These are phyloP conservation scores for Russula sp. DNA, from an alignment of 768 basidiomycete genomes.

Conservation along the genomic window DNA sequence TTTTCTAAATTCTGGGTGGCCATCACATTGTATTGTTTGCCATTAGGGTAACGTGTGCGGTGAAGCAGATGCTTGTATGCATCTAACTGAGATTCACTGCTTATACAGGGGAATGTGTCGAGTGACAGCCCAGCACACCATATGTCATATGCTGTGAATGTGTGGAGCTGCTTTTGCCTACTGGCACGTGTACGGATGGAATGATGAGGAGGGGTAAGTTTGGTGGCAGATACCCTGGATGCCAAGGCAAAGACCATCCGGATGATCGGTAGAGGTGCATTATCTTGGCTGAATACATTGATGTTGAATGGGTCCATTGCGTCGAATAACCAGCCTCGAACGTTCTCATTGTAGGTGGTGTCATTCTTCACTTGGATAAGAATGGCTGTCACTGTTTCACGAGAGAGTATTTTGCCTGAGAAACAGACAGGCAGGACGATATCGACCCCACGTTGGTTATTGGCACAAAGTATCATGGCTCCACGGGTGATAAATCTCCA, in stretches of 20 bases:
- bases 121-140: neutral
- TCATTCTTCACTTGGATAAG: neutral
- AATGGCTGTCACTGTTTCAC: neutral
- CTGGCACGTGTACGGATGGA: too few species aligned
- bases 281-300: neutral
- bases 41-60: too few species aligned
- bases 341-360: rapidly evolving
- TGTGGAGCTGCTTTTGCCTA: too few species aligned
- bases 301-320: neutral
- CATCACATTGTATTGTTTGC: too few species aligned
- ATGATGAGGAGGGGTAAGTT: neutral
- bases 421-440: neutral
- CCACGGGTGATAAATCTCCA: neutral
- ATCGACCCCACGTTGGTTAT: neutral
- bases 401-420: neutral
- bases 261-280: neutral
- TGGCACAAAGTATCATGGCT: neutral
- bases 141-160: neutral
- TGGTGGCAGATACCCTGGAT: neutral
- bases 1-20: too few species aligned
- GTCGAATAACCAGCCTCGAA: neutral
- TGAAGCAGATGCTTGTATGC: too few species aligned
- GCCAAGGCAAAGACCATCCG: neutral
- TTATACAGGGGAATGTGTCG: neutral
- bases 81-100: too few species aligned